Base-by-base conservation (phyloP, 2,329 filamentous ascomycete genomes). In the Chaetoscypha palmicola region DNA sequence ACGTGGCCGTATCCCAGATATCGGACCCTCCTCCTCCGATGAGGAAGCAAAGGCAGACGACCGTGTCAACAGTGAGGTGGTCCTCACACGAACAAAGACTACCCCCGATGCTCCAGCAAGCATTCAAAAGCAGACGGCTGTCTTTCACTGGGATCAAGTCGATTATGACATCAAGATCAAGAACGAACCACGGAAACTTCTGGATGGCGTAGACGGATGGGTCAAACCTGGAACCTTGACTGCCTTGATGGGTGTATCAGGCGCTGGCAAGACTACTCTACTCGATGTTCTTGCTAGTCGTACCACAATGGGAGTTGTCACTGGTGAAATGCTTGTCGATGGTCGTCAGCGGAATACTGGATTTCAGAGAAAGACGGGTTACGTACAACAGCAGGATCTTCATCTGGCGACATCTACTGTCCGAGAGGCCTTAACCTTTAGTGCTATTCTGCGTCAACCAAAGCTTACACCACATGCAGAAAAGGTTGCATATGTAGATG, bases 291-390 rank as follows among this genome's bases (percentile, higher is more conserved):
- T 94, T 23, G 88, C 87, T 0, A 68, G 73, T 40, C 83, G 90
- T 61, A 84, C 84, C 3, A 89, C 86, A 0, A 91, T 92, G 81
- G 90, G 90, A 66, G 83, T 94, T 7, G 86, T 96, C 39, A 79
- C 77, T 3, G 90, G 90, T 39, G 83, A 91, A 53, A 92, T 94
- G 81, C 63, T 61, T 73, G 75, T 81, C 5, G 73, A 80, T 49
- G 77, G 77, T n/a, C 19, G 72, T 75, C 20, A 71, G 73, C 47
- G 85, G 34, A 86, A 92, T 52, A 73, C 74, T 35, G 88, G 84
- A 0, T 95, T 95, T 74, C 88, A 94, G 64, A 83, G 89, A 51
- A 92, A 91, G 68, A 94, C 87, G 51, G 89, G 89, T 33, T 94
- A 94, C 55, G 88, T 90, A 30, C 86, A 94, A 61, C 89, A 95